Evolutionary conservation across 305 asterid species (phyloP).

Genomic region (Fraxinus floribunda): DNA sequence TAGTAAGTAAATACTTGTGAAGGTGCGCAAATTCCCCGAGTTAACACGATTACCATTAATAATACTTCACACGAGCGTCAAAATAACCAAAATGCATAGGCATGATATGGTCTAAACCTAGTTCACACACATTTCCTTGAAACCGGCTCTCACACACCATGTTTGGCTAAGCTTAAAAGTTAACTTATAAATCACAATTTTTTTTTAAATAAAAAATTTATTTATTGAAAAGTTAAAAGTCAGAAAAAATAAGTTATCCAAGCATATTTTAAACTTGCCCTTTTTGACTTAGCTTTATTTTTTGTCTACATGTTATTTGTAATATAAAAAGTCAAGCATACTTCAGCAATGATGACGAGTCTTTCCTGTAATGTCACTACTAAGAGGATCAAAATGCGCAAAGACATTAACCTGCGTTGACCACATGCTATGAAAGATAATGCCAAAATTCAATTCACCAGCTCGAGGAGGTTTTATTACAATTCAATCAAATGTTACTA

Average conservation of each 20-base stretch:
- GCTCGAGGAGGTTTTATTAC: background rate
- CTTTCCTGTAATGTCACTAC: background rate
- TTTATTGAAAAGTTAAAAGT: background rate
- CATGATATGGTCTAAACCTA: background rate
- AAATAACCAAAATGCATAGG: background rate
- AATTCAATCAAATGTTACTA: background rate
- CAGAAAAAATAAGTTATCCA: background rate
- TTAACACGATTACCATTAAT: background rate
- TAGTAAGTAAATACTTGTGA: background rate
- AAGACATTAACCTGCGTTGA: background rate
- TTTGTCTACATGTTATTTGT: background rate
- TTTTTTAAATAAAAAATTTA: background rate
- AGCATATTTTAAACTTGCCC: background rate
- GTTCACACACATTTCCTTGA: background rate
- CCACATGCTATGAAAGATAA: background rate
- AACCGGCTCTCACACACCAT: background rate
- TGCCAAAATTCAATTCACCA: background rate
- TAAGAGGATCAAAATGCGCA: background rate
- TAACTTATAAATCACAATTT: background rate
- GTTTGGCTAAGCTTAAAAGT: background rate
- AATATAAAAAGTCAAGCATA: background rate
- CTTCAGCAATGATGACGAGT: background rate
- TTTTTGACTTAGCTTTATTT: slow-evolving; percentile 8
- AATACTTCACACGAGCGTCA: background rate
- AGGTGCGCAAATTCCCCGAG: background rate